These are phyloP conservation scores for Mycena albidolilacea DNA, from an alignment of 768 basidiomycete species.

Conservation along the genomic window DNA sequence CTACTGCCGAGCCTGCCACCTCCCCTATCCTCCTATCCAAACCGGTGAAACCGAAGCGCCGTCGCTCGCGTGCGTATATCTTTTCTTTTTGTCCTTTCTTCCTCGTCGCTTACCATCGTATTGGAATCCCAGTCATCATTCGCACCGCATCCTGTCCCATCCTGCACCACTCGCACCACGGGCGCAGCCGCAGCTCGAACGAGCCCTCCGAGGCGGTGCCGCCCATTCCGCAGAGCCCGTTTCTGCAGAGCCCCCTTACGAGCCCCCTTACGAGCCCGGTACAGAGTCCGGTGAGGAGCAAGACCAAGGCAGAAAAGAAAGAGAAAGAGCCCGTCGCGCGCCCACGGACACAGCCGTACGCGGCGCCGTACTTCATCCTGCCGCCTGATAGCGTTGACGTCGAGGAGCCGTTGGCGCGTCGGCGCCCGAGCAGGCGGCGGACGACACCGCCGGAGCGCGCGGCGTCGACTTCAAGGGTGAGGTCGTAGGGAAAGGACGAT, in stretches of 20 bases:
- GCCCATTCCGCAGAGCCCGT: neutral
- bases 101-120: neutral
- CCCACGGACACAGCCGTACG: slow-evolving; percentile 39
- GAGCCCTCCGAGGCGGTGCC: neutral
- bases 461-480: neutral
- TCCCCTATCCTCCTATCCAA: neutral
- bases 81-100: neutral
- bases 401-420: slow-evolving; percentile 26
- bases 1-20: neutral
- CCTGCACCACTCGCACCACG: slow-evolving; percentile 27
- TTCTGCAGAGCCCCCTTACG: no score
- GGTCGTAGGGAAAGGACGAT: neutral
- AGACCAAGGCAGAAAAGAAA: slow-evolving; percentile 11
- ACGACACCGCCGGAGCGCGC: slow-evolving; percentile 22
- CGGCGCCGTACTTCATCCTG: slow-evolving; percentile 37
- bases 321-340: slow-evolving; percentile 15
- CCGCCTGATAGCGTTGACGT: slow-evolving; percentile 34
- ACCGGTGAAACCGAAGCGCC: slow-evolving; percentile 2
- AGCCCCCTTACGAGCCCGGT: neutral
- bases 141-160: slow-evolving; percentile 33
- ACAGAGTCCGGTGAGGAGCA: neutral
- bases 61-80: slow-evolving; percentile 26
- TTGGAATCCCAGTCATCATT: slow-evolving; percentile 19
- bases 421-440: slow-evolving; percentile 28
- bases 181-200: neutral